Evolutionary conservation across 768 basidiomycete species (phyloP).

Genomic region (Crepidotus variabilis): DNA sequence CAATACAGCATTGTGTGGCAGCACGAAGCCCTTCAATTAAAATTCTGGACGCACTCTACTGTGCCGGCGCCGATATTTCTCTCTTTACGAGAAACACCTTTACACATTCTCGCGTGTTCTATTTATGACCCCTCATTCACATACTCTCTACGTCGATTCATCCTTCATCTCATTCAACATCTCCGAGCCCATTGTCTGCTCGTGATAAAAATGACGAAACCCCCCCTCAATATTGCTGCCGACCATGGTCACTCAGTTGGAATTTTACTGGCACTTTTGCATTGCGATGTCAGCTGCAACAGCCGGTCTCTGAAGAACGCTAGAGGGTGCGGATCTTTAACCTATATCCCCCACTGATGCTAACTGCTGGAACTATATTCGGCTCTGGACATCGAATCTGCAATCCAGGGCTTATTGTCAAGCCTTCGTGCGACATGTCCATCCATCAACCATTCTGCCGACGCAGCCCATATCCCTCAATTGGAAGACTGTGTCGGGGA

Average conservation of each 20-base stretch:
- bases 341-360: not conserved
- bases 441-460: slow-evolving; percentile 32
- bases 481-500: slow-evolving; percentile 47
- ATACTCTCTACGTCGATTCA: slow-evolving; percentile 49
- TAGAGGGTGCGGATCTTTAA: slow-evolving; percentile 52
- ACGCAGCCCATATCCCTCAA: slow-evolving; percentile 34
- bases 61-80: slow-evolving; percentile 71
- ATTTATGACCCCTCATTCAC: slow-evolving; percentile 29
- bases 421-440: slow-evolving; percentile 51
- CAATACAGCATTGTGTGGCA: slow-evolving; percentile 67
- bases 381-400: slow-evolving; percentile 46
- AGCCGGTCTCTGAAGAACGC: slow-evolving; percentile 63
- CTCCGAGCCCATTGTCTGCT: slow-evolving; percentile 68
- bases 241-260: slow-evolving; percentile 67
- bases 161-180: slow-evolving; percentile 64
- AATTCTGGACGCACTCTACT: slow-evolving; percentile 67
- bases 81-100: slow-evolving; percentile 67
- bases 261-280: slow-evolving; percentile 58
- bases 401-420: slow-evolving; percentile 46
- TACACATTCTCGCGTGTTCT: slow-evolving; percentile 59
- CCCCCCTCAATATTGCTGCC: slow-evolving; percentile 76
- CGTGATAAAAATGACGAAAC: slow-evolving; percentile 68
- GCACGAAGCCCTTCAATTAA: slow-evolving; percentile 51
- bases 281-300: slow-evolving; percentile 54
- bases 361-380: slow-evolving; percentile 20